Conservation (phyloP, 2,329 filamentous ascomycete species). For the Ceratocystis alfenasii region DNA sequence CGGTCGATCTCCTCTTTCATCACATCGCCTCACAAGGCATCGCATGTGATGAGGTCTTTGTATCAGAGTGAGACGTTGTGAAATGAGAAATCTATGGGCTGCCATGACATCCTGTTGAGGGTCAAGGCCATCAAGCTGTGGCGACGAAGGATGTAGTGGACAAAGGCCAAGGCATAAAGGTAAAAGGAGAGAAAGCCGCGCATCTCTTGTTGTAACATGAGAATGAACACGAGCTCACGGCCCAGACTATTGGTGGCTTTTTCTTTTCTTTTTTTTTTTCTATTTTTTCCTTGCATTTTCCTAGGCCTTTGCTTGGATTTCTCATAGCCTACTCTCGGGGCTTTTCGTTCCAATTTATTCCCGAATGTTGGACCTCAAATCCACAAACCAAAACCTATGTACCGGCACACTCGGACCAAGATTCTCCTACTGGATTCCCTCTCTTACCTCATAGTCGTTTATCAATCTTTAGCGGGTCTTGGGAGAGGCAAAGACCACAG, state of each 20-base stretch:
- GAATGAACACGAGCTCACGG: no score
- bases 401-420: not conserved
- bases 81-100: not conserved
- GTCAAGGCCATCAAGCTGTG: no score
- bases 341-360: no score
- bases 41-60: not conserved
- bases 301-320: no score
- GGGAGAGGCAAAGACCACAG: not conserved
- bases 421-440: not conserved
- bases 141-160: not conserved
- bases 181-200: not conserved
- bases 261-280: no score
- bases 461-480: not conserved
- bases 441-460: not conserved
- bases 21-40: no score
- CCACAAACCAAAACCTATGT: no score
- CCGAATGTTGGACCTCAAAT: no score
- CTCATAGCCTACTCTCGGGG: no score
- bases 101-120: no score
- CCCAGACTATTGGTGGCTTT: not conserved
- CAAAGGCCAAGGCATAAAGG: not conserved
- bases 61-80: slow-evolving; percentile 6
- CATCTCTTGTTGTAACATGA: not conserved
- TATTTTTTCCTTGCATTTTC: not conserved
- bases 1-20: not conserved